Base-by-base conservation (phyloP, 1,284 basidiomycete genomes). In the Coniferiporia weirii region DNA sequence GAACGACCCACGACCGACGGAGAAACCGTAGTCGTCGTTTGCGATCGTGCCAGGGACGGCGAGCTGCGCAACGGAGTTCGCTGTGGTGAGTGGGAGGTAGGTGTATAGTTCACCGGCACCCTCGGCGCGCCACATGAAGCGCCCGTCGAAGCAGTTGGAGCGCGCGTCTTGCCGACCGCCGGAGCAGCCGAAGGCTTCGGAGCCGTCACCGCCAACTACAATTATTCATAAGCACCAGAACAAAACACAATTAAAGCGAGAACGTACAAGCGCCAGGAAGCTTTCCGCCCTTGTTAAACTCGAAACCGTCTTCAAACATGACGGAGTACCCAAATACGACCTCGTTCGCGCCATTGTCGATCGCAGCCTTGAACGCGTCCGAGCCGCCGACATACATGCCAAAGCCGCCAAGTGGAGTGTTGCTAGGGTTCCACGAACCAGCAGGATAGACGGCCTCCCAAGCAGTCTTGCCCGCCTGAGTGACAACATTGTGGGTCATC, bases 61-160 rank as follows among this genome's bases (percentile, higher is more conserved):
- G 17, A 55, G 43, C 38, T 58, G 57, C 35, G 57, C 46, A 17
- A 22, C 43, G 8, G 34, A n/a, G 44, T 59, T 61, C 13, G 12
- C 52, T 36, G 53, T 52, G 7, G 56, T 60, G 38, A 60, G 55
- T 65, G 81, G 82, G 38, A 83, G 76, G 72, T 84, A 84, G 56
- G 81, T 80, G 73, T 84, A 84, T 52, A 82, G 65, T 72, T 85
- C 83, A 35, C 82, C 84, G 22, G 63, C 69, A 51, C 79, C 82
- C 6, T 74, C 68, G 3, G 68, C 68, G 64, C 63, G 54, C 64
- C 64, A 65, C 64, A 65, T 65, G 35, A 64, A 52, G n/a, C 64
- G 61, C 7, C 57, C 56, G 51, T 64, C 61, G 57, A 65, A 65
- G 47, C 64, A 65, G 17, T 56, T 22, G 4, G 22, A 36, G 46